These are phyloP conservation scores for Sugiyamaella xylanicola DNA, from an alignment of 1,139 yeast genomes.

Conservation along the genomic window DNA sequence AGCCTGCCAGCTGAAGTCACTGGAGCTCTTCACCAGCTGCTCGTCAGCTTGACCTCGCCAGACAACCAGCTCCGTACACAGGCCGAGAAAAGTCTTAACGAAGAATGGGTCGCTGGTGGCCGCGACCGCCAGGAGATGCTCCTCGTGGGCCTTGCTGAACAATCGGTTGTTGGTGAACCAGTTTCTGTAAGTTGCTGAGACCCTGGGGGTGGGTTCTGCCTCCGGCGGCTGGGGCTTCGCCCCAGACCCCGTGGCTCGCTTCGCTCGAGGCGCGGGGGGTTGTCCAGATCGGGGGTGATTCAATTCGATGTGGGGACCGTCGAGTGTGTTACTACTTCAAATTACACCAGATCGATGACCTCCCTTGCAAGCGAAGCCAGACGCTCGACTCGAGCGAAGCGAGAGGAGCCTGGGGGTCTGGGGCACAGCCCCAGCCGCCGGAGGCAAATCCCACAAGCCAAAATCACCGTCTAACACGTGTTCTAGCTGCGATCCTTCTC, in stretches of 20 bases:
- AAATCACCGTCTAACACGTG: slow-evolving; percentile 19
- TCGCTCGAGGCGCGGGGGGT: not conserved
- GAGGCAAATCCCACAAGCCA: not conserved
- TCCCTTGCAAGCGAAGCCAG: not conserved
- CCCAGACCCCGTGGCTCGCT: not conserved
- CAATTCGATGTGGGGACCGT: no score
- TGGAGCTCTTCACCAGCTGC: slow-evolving; percentile 57
- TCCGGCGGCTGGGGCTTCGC: not conserved
- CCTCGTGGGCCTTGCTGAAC: slow-evolving; percentile 79
- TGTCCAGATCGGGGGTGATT: not conserved
- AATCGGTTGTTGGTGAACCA: slow-evolving; percentile 61
- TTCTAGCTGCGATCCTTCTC: slow-evolving; percentile 55
- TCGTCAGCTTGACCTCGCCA: slow-evolving; percentile 72
- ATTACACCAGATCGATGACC: no score
- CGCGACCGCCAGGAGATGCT: slow-evolving; percentile 63
- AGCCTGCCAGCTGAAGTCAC: slow-evolving; percentile 62
- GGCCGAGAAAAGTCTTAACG: slow-evolving; percentile 75
- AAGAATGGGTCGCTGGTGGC: slow-evolving; percentile 63
- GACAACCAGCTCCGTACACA: slow-evolving; percentile 72
- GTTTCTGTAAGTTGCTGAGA: slow-evolving; percentile 48
- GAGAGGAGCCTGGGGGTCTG: not conserved
- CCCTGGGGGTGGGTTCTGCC: not conserved
- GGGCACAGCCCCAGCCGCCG: slow-evolving; percentile 4
- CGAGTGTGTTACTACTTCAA: no score
- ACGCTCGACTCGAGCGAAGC: not conserved